Base-by-base conservation (phyloP, 805 yeast genomes). In the Clavispora fructus region DNA sequence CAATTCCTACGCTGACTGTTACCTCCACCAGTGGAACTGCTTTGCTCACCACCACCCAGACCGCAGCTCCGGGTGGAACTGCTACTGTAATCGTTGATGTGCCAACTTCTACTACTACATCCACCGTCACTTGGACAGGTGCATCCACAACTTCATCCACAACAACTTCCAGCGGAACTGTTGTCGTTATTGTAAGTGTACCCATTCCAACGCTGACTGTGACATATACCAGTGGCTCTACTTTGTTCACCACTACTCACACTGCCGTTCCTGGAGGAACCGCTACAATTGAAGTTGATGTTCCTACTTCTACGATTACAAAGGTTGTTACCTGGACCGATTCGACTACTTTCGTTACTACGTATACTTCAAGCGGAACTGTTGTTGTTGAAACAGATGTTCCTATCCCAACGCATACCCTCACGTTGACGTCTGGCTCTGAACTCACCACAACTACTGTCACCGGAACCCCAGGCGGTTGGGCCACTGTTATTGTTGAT, bases 301-400 rank as follows among this genome's bases (percentile, higher is more conserved):
- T 35, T 6, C 51, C 41, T 11, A 30, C 30, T 4, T 41, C 41
- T 14, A 30, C 41, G 8, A 29, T 19, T 26, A n/a, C 27, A 13
- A 23, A 27, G 1, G 49, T 45, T 6, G 14, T 38, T 11, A 45
- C 51, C 4, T 23, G 16, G 12, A 39, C 52, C 13, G 45, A 43
- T 8, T 19, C 35, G 11, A 33, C 29, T 31, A 42, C 49, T 7
- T 26, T 39, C 12, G 50, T 56, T 12, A 44, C 51, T 26, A 53
- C 55, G 5, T 28, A 32, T 11, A 48, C 60, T 6, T 56, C 46
- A n/a, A 31, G 65, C 6, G 55, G 43, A 42, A 60, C 63, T 4
- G 60, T 58, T 27, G 55, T 50, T 14, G 61, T 57, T 13, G 48
- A 49, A 16, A 58, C 53, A 11, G 64, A 64, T 35, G 45, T 41